phyloP scores from a whole-genome alignment of 1,139 yeast genomes.

The Ogataea hybrid region DNA sequence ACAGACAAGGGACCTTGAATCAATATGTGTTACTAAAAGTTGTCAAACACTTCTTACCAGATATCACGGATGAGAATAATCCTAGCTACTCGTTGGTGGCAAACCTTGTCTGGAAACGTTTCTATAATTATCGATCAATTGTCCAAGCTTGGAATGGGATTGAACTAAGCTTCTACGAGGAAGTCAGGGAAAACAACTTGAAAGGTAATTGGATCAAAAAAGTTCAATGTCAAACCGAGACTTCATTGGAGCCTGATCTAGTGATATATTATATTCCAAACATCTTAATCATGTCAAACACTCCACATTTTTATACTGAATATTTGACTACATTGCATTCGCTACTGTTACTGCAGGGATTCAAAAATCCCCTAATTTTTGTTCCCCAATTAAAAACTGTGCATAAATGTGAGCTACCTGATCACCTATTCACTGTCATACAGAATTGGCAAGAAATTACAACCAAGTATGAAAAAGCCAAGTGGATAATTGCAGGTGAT shows the following conservation, averaged over 20 bases:
- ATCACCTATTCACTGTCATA: slow-evolving; percentile 30
- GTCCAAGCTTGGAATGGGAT: slow-evolving; percentile 30
- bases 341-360: slow-evolving; percentile 41
- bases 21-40: slow-evolving; percentile 24
- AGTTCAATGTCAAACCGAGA: slow-evolving; percentile 27
- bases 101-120: slow-evolving; percentile 29
- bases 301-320: slow-evolving; percentile 39
- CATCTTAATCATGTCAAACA: slow-evolving; percentile 27
- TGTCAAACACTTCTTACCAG: slow-evolving; percentile 21
- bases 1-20: slow-evolving; percentile 26
- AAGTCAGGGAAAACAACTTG: slow-evolving; percentile 19
- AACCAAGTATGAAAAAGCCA: slow-evolving; percentile 25
- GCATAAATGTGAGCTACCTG: slow-evolving; percentile 23
- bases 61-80: slow-evolving; percentile 13
- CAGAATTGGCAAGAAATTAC: slow-evolving; percentile 34
- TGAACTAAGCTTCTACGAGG: slow-evolving; percentile 27
- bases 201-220: slow-evolving; percentile 36
- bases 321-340: slow-evolving; percentile 37
- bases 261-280: slow-evolving; percentile 37
- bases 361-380: slow-evolving; percentile 42
- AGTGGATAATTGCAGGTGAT: slow-evolving; percentile 38
- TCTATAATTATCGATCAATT: slow-evolving; percentile 27
- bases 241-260: slow-evolving; percentile 29
- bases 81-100: slow-evolving; percentile 29
- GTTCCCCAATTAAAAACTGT: slow-evolving; percentile 33